Evolutionary conservation across 2,329 filamentous ascomycete species (phyloP).

Genomic region (Elsinoe australis): DNA sequence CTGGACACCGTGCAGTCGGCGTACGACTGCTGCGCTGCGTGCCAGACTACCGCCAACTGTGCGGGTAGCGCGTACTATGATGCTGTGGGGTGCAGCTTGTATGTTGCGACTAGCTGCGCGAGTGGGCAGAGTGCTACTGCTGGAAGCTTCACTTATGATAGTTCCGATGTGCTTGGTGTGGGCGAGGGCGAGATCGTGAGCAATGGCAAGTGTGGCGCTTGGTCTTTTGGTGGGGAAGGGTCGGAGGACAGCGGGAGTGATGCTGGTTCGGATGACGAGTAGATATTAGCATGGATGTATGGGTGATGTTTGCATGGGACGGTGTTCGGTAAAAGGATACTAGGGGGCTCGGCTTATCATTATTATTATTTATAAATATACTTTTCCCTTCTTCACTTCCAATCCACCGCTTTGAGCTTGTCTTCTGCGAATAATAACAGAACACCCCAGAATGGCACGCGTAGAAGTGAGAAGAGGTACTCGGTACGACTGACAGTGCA

Average conservation of each 20-base stretch:
- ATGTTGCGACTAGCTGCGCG: not conserved
- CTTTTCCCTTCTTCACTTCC: not conserved
- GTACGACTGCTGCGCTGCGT: slow-evolving; percentile 12
- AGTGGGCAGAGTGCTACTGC: not conserved
- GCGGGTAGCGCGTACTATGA: not conserved
- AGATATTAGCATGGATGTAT: too few relatives aligned
- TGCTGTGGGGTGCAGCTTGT: not conserved
- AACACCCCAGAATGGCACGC: too few relatives aligned
- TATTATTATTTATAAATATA: not conserved
- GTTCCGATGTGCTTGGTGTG: not conserved
- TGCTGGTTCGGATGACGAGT: not conserved
- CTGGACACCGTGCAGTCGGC: not conserved
- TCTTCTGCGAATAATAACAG: too few relatives aligned
- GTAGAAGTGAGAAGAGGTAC: too few relatives aligned
- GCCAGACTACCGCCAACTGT: slow-evolving; percentile 4
- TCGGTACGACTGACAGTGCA: too few relatives aligned
- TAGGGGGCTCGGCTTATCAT: not conserved
- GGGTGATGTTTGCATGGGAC: not conserved
- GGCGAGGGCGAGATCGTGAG: slow-evolving; percentile 6
- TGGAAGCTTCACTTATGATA: slow-evolving; percentile 3
- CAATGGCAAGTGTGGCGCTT: slow-evolving; percentile 14
- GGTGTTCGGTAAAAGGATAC: not conserved
- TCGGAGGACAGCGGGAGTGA: not conserved
- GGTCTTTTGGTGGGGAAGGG: not conserved
- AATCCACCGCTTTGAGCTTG: too few relatives aligned